Evolutionary conservation across 345 rosid species (phyloP).

Genomic region (Cardamine resedifolia): DNA sequence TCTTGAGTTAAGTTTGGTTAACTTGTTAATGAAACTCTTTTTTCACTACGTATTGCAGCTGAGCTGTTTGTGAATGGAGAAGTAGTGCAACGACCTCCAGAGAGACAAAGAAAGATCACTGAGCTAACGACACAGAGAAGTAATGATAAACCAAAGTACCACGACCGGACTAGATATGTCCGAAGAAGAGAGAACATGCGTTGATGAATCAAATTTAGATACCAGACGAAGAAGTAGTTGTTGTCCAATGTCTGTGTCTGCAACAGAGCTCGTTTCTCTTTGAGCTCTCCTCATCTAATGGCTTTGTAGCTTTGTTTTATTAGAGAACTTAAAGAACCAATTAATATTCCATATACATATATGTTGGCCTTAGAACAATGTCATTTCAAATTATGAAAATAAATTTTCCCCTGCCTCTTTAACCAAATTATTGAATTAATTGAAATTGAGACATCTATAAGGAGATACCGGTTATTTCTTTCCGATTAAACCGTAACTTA

Average conservation of each 20-base stretch:
- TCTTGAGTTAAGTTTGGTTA: not conserved
- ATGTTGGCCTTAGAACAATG: not conserved
- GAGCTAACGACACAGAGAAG: constrained; percentile 85
- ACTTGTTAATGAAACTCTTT: not conserved
- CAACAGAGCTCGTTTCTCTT: not conserved
- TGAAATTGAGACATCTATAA: not conserved
- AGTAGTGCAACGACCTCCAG: constrained; percentile 85
- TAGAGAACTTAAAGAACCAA: not conserved
- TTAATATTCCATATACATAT: not conserved
- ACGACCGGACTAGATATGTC: constrained; percentile 81
- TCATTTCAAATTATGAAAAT: not conserved
- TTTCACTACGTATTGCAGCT: constrained; percentile 48
- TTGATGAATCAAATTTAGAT: constrained; percentile 1
- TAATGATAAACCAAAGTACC: constrained; percentile 83
- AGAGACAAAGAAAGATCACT: constrained; percentile 85
- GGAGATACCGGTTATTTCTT: not conserved
- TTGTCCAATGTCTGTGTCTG: constrained; percentile 3
- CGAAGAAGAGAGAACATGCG: constrained; percentile 74
- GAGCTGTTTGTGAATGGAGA: constrained; percentile 88
- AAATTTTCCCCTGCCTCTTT: not conserved
- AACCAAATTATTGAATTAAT: not conserved
- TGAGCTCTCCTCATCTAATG: not conserved
- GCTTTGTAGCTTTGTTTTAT: constrained; percentile 1
- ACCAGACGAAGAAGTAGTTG: not conserved
- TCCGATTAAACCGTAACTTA: not conserved